Base-by-base conservation (phyloP, 192 early-diverging fungal genomes). In the Spizellomyces sp. region DNA sequence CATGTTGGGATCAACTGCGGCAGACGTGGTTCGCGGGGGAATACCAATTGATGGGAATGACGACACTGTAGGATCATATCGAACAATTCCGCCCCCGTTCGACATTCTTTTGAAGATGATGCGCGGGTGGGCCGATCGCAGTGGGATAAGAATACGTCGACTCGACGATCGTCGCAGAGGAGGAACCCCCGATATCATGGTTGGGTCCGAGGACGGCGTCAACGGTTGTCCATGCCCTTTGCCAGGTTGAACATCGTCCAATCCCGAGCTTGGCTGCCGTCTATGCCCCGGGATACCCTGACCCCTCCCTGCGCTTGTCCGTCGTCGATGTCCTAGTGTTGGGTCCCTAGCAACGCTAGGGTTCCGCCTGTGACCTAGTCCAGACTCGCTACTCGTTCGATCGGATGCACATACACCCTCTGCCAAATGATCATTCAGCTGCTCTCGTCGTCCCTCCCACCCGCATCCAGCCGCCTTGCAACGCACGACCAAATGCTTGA, bases 71-170 rank as follows among this genome's bases (percentile, higher is more conserved):
- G 59, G 59, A 54, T 54, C 45, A n/a, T 14, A 22, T 64, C 62
- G 48, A 52, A 63, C 9, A 42, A 45, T 12, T 41, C 45, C 50
- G 15, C 59, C 55, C 22, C 48, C 44, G 19, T 17, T 43, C n/a
- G 70, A 72, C n/a, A 72, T 63, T 10, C 70, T 45, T 14, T 60
- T 36, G 41, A 72, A 72, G 15, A 72, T 27, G 62, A 72, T 64
- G 62, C 62, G 70, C 43, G 70, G 70, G 27, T 72, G 70, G 10
- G 70, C 27, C 2, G 70, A 63, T 22, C 70, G 61, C 5, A 65
- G 19, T 5, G 70, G 70, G 9, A 72, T 72, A 52, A 54, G 60
- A 46, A 72, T 63, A 45, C 62, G 70, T 27, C 46, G 60, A 27
- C 21, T 36, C 5, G 59, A 41, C 5, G 59, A 61, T 15, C 59